Evolutionary conservation across 169 alveolate genomes (phyloP).

Genomic region (Plasmodium yoelii): DNA sequence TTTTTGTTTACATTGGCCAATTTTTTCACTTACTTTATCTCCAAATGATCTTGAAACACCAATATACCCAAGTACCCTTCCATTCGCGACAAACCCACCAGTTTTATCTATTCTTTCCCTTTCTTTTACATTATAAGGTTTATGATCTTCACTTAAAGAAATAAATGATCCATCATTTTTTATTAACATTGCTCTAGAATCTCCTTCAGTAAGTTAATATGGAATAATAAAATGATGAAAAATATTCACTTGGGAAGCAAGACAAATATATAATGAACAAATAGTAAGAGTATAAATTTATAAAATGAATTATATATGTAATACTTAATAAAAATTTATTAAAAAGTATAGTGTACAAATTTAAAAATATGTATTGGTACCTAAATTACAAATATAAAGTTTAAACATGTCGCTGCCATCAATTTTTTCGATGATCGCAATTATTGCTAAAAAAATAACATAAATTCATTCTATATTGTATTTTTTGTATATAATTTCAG

Average conservation of each 20-base stretch:
- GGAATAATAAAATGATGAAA: not conserved
- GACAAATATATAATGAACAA: too few species aligned
- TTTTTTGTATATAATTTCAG: too few species aligned
- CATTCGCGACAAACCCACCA: conserved; percentile 71
- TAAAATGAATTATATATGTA: too few species aligned
- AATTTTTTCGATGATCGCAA: conserved; percentile 68
- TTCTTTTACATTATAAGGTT: conserved; percentile 66
- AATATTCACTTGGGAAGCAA: too few species aligned
- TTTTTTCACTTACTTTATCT: conserved; percentile 44
- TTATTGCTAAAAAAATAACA: conserved; percentile 43
- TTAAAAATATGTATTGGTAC: not conserved
- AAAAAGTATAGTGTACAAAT: too few species aligned
- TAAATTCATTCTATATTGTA: not conserved
- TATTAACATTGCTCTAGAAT: conserved; percentile 72
- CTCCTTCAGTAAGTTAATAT: conserved; percentile 14
- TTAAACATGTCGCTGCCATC: conserved; percentile 33
- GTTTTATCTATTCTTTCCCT: conserved; percentile 66
- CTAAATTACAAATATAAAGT: conserved; percentile 70
- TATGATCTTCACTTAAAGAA: conserved; percentile 70
- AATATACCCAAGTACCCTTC: conserved; percentile 69
- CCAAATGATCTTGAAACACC: conserved; percentile 75
- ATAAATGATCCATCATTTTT: conserved; percentile 68
- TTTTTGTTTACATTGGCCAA: not conserved
- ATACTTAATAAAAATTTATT: too few species aligned
- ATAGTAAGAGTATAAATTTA: too few species aligned